Evolutionary conservation across 106 monocot genomes (phyloP), one percentile per base, ranked within the genome.

Genomic region (Phalaenopsis equestris): DNA sequence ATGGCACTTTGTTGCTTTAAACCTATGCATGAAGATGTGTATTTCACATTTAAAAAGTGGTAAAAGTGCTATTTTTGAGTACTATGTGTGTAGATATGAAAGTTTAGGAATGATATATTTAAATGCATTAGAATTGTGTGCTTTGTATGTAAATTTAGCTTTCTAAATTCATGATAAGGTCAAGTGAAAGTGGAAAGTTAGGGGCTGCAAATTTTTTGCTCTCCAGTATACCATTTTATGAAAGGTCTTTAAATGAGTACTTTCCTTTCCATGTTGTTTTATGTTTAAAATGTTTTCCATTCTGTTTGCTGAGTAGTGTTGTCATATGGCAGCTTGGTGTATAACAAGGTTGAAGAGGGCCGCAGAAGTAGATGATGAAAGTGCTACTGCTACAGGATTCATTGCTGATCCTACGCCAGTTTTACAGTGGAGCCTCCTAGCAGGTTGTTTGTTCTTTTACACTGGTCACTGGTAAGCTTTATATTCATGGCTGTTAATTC

Each of bases 381-480:
- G 52, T 74, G 79, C 58, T 64, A 77, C 64, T 73, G 39, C 24
- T 75, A 81, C 73, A 84, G 81, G 48, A 11, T 48, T 56, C 30
- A 43, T 82, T 56, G 45, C 76, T 48, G 87, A 94, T 77, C 89
- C 94, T 38, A 80, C 89, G 24, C 70, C 86, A 52, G 85, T 94
- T 41, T 84, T 72, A 58, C 92, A 98, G 72, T 98, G 98, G 98
- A 94, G 82, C 78, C 87, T 98, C 77, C 80, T 94, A 36, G 89
- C 92, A 70, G 84, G 88, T 30, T 98, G 94, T 84, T 75, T 98
- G 57, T 98, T 94, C 82, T 98, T 86, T 80, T 90, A 89, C 73
- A 91, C 94, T 17, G 94, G 98, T 56, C 98, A 98, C 74, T 94
- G 94, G 98, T 98, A 84, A 73, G 79, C 41, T 86, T 10, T 73